These are phyloP conservation scores for Lotmaria passim DNA, from an alignment of 208 protist species.

Conservation along the genomic window DNA sequence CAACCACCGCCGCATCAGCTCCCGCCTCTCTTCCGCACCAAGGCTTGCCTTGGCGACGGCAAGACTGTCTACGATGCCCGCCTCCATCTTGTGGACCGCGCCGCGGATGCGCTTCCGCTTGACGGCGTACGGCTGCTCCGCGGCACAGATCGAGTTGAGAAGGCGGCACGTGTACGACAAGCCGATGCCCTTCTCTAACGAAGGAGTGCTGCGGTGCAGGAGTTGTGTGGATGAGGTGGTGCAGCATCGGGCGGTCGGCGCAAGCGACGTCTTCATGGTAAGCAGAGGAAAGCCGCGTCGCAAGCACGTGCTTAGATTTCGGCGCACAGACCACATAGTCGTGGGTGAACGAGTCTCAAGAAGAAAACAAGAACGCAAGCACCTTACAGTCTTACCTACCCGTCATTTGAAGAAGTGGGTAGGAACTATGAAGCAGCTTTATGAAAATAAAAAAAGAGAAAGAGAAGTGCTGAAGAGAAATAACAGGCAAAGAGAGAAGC, in stretches of 20 bases:
- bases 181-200: not conserved
- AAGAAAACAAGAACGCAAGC: too few species aligned
- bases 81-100: conserved; percentile 58
- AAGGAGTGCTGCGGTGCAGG: not conserved
- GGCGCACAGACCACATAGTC: conserved; percentile 11
- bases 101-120: conserved; percentile 56
- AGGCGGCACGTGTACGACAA: conserved; percentile 33
- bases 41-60: conserved; percentile 13
- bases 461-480: too few species aligned
- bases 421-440: too few species aligned
- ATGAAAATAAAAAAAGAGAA: too few species aligned
- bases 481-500: too few species aligned
- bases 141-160: conserved; percentile 17
- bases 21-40: conserved; percentile 4
- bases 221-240: not conserved
- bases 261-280: not conserved
- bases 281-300: not conserved
- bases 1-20: conserved; percentile 22
- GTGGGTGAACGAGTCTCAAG: too few species aligned
- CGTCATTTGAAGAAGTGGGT: too few species aligned
- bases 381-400: too few species aligned
- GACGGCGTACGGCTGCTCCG: conserved; percentile 2
- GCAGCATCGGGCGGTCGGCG: not conserved
- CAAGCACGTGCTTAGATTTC: not conserved
- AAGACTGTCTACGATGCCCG: conserved; percentile 56